Evolutionary conservation across 306 rosid genomes (phyloP), one percentile per base, ranked within the genome.

Genomic region (Lathyrus tuberosus): DNA sequence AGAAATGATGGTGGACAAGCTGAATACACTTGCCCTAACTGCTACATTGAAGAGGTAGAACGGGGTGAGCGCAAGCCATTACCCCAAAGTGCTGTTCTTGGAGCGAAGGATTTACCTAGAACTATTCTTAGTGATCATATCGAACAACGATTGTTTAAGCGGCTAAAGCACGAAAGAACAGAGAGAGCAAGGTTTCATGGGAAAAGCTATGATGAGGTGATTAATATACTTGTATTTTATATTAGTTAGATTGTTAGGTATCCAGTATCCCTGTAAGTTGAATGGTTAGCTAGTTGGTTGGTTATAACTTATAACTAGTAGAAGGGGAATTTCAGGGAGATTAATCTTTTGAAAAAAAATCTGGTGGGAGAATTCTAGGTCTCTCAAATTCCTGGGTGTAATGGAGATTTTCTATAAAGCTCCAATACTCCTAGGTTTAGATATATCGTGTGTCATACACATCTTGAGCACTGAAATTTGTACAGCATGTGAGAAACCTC

Each of bases 1-100:
- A 89, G 96, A 78, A 91, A 95, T 84, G 97, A 86, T 66, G 97
- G 97, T 57, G 99, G 99, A 53, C 96, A 91, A 79, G 97, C 95
- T 60, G 97, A 91, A 54, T 95, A 95, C 82, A 95, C 97, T 37
- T 95, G 99, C 81, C 99, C 99, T 72, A 86, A 95, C 80, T 91
- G 99, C 71, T 89, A 89, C 65, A 80, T 87, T 70, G 71, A 83
- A 78, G 99, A 95, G 84, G 83, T 95, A 58, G 96, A 89, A 80
- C 82, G 91, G 72, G 97, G 99, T 80, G 99, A 91, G 77, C 97
- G 99, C 61, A 87, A 72, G 76, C 97, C 97, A 67, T 86, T 95
- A 70, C 99, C 95, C 33, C 95, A 89, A 73, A 91, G 85, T 87
- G 96, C 99, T 81, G 97, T 95, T 83, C 96, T 95, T 79, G 97